phyloP scores from a whole-genome alignment of 257 asterid genomes.

The Mitragyna speciosa region DNA sequence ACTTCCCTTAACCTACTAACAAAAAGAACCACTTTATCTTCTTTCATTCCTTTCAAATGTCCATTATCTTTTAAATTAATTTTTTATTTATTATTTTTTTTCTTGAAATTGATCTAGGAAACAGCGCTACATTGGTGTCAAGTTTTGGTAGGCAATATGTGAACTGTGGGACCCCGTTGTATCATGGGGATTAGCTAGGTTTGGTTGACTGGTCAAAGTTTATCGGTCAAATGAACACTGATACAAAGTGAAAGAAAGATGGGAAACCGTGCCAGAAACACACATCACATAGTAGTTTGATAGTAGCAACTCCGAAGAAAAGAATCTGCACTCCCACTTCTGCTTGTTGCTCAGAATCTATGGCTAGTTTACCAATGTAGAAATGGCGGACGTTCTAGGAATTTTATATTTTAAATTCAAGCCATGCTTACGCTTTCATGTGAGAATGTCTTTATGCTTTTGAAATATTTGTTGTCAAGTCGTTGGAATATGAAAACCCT shows the following conservation, averaged over 20 bases:
- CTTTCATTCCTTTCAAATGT: too few species aligned
- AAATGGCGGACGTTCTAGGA: constrained; percentile 4
- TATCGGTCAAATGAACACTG: constrained; percentile 40
- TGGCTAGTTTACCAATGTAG: not conserved
- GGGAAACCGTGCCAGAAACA: constrained; percentile 43
- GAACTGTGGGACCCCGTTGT: constrained; percentile 38
- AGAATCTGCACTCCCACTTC: constrained; percentile 40
- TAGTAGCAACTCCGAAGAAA: constrained; percentile 38
- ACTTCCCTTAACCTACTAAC: too few species aligned
- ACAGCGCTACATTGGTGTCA: constrained; percentile 9
- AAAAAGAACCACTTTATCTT: too few species aligned
- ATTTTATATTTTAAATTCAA: not conserved
- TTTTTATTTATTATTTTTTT: too few species aligned
- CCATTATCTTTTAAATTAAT: too few species aligned
- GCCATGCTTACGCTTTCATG: constrained; percentile 7
- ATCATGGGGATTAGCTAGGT: constrained; percentile 41
- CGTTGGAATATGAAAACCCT: not conserved
- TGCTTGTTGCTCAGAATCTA: constrained; percentile 11
- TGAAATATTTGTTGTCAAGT: not conserved
- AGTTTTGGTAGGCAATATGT: constrained; percentile 5
- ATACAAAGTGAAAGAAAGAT: constrained; percentile 47
- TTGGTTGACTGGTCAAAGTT: constrained; percentile 61
- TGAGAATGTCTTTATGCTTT: not conserved
- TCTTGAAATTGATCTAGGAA: not conserved
- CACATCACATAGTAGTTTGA: not conserved